phyloP scores from a whole-genome alignment of 805 yeast species.

The Metschnikowia hibisci region DNA sequence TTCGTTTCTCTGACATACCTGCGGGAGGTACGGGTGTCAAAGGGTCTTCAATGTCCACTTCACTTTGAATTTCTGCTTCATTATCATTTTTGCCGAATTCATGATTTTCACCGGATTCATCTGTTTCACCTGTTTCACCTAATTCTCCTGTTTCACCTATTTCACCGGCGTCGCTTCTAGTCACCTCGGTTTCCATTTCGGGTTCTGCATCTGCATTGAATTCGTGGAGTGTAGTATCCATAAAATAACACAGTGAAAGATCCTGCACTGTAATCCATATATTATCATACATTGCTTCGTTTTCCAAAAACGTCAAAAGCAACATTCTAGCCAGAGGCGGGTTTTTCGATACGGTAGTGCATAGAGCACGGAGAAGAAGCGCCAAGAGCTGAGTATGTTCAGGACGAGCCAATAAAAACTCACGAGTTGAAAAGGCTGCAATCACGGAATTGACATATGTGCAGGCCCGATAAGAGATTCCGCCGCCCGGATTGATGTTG shows the following conservation, averaged over 20 bases:
- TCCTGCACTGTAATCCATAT: conserved; percentile 22
- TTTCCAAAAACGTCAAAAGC: conserved; percentile 46
- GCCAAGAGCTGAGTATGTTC: conserved; percentile 56
- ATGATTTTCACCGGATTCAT: background rate
- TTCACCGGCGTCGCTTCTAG: background rate
- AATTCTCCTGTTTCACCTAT: background rate
- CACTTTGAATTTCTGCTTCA: conserved; percentile 22
- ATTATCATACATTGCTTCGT: conserved; percentile 35
- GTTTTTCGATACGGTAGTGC: conserved; percentile 48
- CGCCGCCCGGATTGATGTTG: conserved; percentile 36
- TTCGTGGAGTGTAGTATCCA: background rate
- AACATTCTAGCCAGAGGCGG: conserved; percentile 53
- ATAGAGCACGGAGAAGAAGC: conserved; percentile 51
- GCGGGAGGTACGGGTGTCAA: conserved; percentile 50
- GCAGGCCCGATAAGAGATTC: conserved; percentile 51
- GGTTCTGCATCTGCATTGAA: background rate
- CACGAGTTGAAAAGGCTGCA: conserved; percentile 32
- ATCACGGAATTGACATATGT: conserved; percentile 42
- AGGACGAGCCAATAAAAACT: conserved; percentile 35
- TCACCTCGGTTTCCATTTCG: background rate
- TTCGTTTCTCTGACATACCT: conserved; percentile 59
- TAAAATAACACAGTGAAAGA: conserved; percentile 1
- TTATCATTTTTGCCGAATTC: background rate
- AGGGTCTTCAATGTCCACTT: too few species aligned
- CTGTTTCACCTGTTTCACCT: background rate